Base-by-base conservation (phyloP, 805 yeast species). In the Candida nemodendra region DNA sequence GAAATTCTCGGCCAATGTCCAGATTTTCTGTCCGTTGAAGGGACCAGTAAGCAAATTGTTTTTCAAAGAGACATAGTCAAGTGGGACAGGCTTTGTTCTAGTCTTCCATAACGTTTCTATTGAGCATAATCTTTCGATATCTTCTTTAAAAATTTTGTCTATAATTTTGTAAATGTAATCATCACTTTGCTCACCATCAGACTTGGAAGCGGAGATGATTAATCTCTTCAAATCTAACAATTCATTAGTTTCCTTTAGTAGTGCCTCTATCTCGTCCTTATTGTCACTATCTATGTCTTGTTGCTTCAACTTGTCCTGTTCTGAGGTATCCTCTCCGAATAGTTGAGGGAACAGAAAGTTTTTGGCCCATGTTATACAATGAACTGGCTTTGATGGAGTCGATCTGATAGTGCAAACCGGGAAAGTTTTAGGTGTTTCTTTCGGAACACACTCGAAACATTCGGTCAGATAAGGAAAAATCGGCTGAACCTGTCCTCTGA, bases 321-420 rank as follows among this genome's bases (percentile, higher is more conserved):
- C 42, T 12, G 45, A 29, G 9, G 62, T 62, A 33, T 67, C 70
- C 32, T 78, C 79, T 15, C 79, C 80, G 57, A 89, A 91, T 25
- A 93, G 66, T 54, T 88, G 95, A 17, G 77, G 72, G 56, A 93
- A 89, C 35, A 93, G 64, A 55, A 87, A 95, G 51, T 84, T 87
- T 57, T 93, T 93, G 7, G 97, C 95, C 99, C 99, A 93, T 1
- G 95, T 95, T 18, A 93, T 82, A 60, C 96, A 89, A 57, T 93
- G 99, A 5, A 93, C 82, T 0, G 97, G 97, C 56, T 85, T 89
- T 0, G 96, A 86, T 0, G 99, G 99, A 0, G 99, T 93, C 5
- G 96, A 87, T 47, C 99, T 72, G 41, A 93, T 93, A 0, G 99
- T 93, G 60, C 99, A 93, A 1, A 93, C 96, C 0, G 99, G 97